A percentile compares a stretch with the other conserved stretches of the same genome.
Conservation (phyloP, 495 filamentous ascomycete genomes). For the Achaetomiella virescens region DNA sequence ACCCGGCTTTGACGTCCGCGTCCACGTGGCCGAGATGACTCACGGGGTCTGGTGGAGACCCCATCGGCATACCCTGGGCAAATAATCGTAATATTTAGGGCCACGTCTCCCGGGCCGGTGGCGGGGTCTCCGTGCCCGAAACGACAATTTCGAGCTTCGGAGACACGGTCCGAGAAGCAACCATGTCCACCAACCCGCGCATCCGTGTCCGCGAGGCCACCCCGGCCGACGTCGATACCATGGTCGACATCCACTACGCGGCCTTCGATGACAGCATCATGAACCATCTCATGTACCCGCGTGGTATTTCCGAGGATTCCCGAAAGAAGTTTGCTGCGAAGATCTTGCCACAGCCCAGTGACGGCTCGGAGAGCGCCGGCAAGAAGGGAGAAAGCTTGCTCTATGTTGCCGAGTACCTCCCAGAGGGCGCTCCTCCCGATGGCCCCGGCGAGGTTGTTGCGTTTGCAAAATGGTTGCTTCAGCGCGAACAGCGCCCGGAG, state of each 20-base stretch:
- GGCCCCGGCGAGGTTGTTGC: constrained; percentile 22
- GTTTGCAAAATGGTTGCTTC: constrained; percentile 23
- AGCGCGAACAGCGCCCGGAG: constrained; percentile 16
- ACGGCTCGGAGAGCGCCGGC: not conserved
- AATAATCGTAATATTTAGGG: not conserved
- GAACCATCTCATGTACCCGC: constrained; percentile 24
- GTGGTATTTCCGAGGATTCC: constrained; percentile 8
- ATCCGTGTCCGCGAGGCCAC: constrained; percentile 24
- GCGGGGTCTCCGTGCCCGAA: not conserved
- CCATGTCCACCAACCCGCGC: constrained; percentile 16
- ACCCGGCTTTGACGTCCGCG: not conserved
- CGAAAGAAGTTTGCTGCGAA: constrained; percentile 11
- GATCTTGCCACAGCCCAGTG: constrained; percentile 1
- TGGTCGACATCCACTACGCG: constrained; percentile 17
- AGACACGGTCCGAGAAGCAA: not conserved
- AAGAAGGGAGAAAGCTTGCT: constrained; percentile 12
- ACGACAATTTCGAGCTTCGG: not conserved
- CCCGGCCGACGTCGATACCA: constrained; percentile 15
- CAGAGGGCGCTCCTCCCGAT: constrained; percentile 3
- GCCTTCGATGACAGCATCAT: constrained; percentile 24
- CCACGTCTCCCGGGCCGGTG: not conserved
- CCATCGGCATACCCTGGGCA: not conserved
- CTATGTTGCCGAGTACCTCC: constrained; percentile 25
- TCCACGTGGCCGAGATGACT: not conserved
- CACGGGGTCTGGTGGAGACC: not conserved